Evolutionary conservation across 371 early-diverging fungal species (phyloP).

Genomic region (Haplosporangium sp.): DNA sequence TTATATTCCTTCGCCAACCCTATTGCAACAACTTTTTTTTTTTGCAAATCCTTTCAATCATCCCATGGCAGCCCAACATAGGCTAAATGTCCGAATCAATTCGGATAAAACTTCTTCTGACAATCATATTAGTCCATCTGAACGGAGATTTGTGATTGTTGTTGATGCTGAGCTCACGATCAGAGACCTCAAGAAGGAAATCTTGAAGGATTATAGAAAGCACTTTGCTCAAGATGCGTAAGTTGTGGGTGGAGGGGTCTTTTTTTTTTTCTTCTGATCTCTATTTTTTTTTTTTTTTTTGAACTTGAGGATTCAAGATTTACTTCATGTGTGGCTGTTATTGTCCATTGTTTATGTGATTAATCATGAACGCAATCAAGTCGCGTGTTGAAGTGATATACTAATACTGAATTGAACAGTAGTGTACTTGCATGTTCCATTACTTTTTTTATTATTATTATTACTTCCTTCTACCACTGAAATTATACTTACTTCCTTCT

Average conservation of each 20-base stretch:
- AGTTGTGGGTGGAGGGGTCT: conserved; percentile 1
- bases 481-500: not conserved
- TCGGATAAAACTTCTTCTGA: conserved; percentile 1
- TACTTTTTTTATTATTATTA: not conserved
- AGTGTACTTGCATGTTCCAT: not conserved
- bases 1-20: not conserved
- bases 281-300: not conserved
- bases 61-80: conserved; percentile 16
- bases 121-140: not conserved
- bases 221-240: conserved; percentile 27
- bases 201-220: conserved; percentile 9
- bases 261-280: not conserved
- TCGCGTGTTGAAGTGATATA: not conserved
- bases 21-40: not conserved
- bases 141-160: conserved; percentile 17
- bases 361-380: not conserved
- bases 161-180: conserved; percentile 15
- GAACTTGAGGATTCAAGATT: no score
- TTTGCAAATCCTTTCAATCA: not conserved
- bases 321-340: no score
- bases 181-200: conserved; percentile 13
- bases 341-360: no score
- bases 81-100: conserved; percentile 15
- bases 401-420: not conserved
- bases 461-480: not conserved